Evolutionary conservation across 371 early-diverging fungal genomes (phyloP).

Genomic region (Actinomortierella ambigua): DNA sequence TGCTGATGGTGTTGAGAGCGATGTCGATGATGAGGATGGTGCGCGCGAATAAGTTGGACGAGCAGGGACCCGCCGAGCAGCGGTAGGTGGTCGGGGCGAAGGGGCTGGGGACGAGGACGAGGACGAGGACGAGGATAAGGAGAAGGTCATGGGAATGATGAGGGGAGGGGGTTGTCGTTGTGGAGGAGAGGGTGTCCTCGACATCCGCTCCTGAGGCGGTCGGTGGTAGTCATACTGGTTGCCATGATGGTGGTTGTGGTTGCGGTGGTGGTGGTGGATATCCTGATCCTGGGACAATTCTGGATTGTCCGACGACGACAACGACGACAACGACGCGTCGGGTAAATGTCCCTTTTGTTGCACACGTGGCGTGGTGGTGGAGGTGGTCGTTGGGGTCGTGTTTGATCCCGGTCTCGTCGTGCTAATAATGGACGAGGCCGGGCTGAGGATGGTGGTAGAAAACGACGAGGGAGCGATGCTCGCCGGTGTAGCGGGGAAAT

Average conservation of each 20-base stretch:
- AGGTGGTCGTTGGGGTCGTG: background rate
- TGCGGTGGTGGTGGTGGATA: slow-evolving; percentile 25
- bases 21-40: background rate
- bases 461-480: slow-evolving; percentile 9
- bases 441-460: background rate
- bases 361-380: no score
- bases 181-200: slow-evolving; percentile 1
- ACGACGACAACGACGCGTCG: no score
- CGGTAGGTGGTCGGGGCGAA: background rate
- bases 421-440: slow-evolving; percentile 8
- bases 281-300: slow-evolving; percentile 1
- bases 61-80: background rate
- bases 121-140: slow-evolving; percentile 17
- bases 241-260: slow-evolving; percentile 3
- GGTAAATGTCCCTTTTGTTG: background rate
- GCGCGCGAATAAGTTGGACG: background rate
- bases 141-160: slow-evolving; percentile 2
- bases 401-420: background rate
- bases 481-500: slow-evolving; percentile 27
- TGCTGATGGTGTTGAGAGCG: slow-evolving; percentile 4
- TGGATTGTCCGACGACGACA: no score
- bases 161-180: slow-evolving; percentile 1
- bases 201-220: no score
- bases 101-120: slow-evolving; percentile 2
- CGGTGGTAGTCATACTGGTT: no score